Base-by-base conservation (phyloP, 805 yeast genomes). In the Yamadazyma phyllophila region DNA sequence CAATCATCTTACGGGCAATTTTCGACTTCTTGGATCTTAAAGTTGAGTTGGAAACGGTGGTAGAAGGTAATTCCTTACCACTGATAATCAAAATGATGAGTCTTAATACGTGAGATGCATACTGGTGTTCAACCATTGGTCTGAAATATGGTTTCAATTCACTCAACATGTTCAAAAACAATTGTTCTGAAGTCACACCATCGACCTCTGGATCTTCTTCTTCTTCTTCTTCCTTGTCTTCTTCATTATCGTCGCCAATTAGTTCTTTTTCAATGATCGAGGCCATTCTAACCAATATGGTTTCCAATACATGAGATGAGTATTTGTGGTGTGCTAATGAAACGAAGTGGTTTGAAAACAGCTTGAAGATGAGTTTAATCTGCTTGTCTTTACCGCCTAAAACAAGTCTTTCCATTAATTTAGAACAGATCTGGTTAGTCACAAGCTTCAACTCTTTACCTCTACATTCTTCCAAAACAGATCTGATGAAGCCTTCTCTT, bases 391-490 rank as follows among this genome's bases (percentile, higher is more conserved):
- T 73, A 12, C 91, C 84, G 14, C 72, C 67, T 35, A 87, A 65
- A n/a, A 92, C 77, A 49, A 92, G 69, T 59, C 99, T 75, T 65
- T 92, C 99, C 73, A 94, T 76, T 47, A 94, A 73, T 62, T 92
- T 92, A 17, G 98, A 92, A 63, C 97, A 90, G 46, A 92, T 89
- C 60, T 91, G 97, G 59, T 92, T 91, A 2, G 97, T 92, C 3
- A 87, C 96, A 34, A 92, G 73, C 64, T 94, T 92, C 54, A 94
- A 71, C 65, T 92, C 98, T 57, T 91, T 90, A 2, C 96, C 97
- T 39, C 77, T 74, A 16, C 90, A 78, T 68, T 94, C 99, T 52
- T 85, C 92, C 53, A 91, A 74, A 1, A 92, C 87, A 55, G 94
- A 83, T 2, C 76, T 65, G 26, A 88, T 82, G 58, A 92, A 90